phyloP scores from a whole-genome alignment of 306 rosid genomes.

The Vigna unguiculata region DNA sequence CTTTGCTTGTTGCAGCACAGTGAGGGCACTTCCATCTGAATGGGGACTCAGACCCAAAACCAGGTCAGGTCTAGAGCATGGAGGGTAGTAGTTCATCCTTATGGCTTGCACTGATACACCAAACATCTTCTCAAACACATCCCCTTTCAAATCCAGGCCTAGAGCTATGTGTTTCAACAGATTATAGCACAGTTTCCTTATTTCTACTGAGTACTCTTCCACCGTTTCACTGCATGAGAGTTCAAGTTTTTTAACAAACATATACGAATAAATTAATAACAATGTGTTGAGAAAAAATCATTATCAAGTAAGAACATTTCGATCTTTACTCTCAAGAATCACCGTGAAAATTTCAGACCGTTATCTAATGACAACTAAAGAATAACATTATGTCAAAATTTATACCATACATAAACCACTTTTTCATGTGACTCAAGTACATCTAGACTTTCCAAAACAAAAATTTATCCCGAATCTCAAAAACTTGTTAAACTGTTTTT shows the following conservation, averaged over 20 bases:
- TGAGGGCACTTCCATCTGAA: conserved; percentile 98
- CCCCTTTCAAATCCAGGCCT: conserved; percentile 67
- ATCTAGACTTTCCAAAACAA: too few species aligned
- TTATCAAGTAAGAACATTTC: too few species aligned
- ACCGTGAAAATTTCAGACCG: too few species aligned
- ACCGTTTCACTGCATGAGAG: conserved; percentile 69
- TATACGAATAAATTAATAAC: conserved; percentile 8
- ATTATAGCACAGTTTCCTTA: conserved; percentile 69
- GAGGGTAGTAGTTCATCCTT: conserved; percentile 97
- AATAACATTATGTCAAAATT: too few species aligned
- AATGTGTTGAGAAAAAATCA: too few species aligned
- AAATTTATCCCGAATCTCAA: too few species aligned
- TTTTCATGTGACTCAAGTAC: too few species aligned
- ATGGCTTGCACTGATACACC: conserved; percentile 91
- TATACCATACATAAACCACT: too few species aligned
- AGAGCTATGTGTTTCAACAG: conserved; percentile 71
- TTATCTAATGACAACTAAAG: too few species aligned
- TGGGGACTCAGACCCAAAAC: conserved; percentile 96
- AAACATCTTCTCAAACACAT: conserved; percentile 70
- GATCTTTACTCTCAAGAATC: too few species aligned
- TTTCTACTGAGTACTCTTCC: conserved; percentile 76
- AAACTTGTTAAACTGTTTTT: too few species aligned
- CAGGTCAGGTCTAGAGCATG: conserved; percentile 97
- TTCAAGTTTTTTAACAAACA: conserved; percentile 1
- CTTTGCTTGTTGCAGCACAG: conserved; percentile 90